Evolutionary conservation across 768 basidiomycete species (phyloP), one percentile per base, ranked within the genome.

Genomic region (Lactarius indigo): DNA sequence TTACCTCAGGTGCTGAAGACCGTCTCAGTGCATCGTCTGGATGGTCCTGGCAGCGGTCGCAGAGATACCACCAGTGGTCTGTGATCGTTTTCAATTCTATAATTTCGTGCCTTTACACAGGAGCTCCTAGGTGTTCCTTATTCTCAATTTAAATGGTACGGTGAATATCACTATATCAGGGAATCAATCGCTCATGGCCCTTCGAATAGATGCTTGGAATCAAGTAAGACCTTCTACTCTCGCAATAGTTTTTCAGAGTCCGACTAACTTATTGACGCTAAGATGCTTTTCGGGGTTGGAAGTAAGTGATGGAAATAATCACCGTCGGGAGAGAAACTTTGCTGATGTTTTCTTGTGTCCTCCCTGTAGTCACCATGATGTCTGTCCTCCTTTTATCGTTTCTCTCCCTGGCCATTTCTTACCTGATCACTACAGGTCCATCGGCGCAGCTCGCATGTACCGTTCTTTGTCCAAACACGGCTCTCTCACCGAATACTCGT

Each of bases 401-500:
- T 33, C 23, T 23, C 41, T 6, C n/a, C 17, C 15, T n/a, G 7
- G 28, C 17, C 18, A 30, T 5, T 31, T 35, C 7, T 57, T 50
- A 37, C 61, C 56, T 18, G 23, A 8, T 12, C 3, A 5, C 30
- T 5, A n/a, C 33, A 66, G 65, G 31, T 37, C 56, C 18, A 66
- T 66, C 37, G 35, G 61, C 26, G 56, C 65, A n/a, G n/a, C n/a
- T n/a, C n/a, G n/a, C n/a, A n/a, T n/a, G n/a, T n/a, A n/a, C n/a
- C n/a, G n/a, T n/a, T 50, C 42, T 20, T n/a, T 66, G 35, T 61
- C 42, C 15, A 2, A 37, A 28, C 9, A 23, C 2, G 65, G 65
- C 8, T 50, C 60, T 13, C n/a, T 66, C 56, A 66, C 65, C 12
- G 56, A 57, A 66, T 66, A 39, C 30, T 28, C 26, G 65, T 66